Evolutionary conservation across 805 yeast species (phyloP).

Genomic region (Pichia paraexigua): DNA sequence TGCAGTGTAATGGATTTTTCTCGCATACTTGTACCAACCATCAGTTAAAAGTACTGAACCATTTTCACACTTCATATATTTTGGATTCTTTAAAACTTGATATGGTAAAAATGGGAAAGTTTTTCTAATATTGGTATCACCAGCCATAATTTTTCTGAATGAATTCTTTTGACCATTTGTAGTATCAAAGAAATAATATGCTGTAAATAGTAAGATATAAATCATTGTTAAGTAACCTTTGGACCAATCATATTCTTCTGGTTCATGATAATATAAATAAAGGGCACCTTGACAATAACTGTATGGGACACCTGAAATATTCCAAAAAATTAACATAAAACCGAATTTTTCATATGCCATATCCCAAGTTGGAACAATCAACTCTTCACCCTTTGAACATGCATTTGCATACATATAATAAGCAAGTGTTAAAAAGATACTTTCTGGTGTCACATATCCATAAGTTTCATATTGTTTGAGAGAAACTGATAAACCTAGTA

Average conservation of each 20-base stretch:
- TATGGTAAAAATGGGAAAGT: conserved; percentile 91
- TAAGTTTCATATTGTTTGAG: conserved; percentile 74
- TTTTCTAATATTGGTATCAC: conserved; percentile 68
- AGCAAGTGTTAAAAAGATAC: conserved; percentile 64
- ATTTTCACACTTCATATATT: conserved; percentile 72
- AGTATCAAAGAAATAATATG: conserved; percentile 92
- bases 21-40: conserved; percentile 92
- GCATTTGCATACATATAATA: conserved; percentile 96
- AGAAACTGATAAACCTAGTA: conserved; percentile 65
- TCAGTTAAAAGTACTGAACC: conserved; percentile 83
- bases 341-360: conserved; percentile 99
- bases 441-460: conserved; percentile 75
- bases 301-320: conserved; percentile 97
- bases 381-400: conserved; percentile 95
- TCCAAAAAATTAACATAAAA: conserved; percentile 98
- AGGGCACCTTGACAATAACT: conserved; percentile 93
- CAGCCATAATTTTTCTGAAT: conserved; percentile 77
- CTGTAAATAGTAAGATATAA: conserved; percentile 48
- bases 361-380: conserved; percentile 98
- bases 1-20: conserved; percentile 93
- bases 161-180: conserved; percentile 92
- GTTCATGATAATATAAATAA: conserved; percentile 75
- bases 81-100: conserved; percentile 76
- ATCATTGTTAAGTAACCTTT: conserved; percentile 48
- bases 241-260: conserved; percentile 74